Evolutionary conservation across 2,329 filamentous ascomycete species (phyloP), one percentile per base, ranked within the genome.

Genomic region (Hortaea werneckii): DNA sequence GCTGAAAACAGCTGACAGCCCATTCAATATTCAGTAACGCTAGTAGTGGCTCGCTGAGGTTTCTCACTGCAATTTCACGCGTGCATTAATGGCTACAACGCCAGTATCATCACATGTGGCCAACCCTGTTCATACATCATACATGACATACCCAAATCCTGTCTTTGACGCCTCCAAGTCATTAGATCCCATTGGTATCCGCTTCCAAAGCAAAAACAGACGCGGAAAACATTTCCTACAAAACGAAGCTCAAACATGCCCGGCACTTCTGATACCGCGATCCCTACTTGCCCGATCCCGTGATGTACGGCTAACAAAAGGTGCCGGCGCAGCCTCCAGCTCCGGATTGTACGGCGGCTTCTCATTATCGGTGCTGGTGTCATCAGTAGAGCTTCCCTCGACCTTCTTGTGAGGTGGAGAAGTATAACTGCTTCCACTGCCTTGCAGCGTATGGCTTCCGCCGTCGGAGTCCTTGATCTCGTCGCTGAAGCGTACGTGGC

Each of bases 371-470:
- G 29, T 20, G 20, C 20, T 20, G 20, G 20, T 40, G 34, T 42
- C 34, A 12, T 45, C 46, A 37, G 20, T 27, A 29, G 41, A 37
- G 6, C 38, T 29, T 6, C 29, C 9, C n/a, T 42, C 46, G 20
- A 40, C 41, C 12, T 44, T 44, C 80, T 74, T 40, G 5, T 28
- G 41, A 29, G 41, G 40, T 10, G 41, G 42, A 20, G 43, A 34
- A 28, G 20, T 20, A 20, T 20, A 20, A 35, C 32, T 35, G 32
- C 32, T 35, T 35, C 32, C 32, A 35, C 32, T 35, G 32, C 32
- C 32, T 9, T n/a, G 9, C 9, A 40, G 4, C 3, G 37, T 11
- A 26, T 40, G 37, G 20, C 37, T 51, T 26, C 55, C 58, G 7
- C 58, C 56, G 29, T 58, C 54, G 5, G 47, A 53, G 9, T 51